A percentile compares a stretch with the other conserved stretches of the same genome.
These are phyloP conservation scores for Aspergillus sp. DNA, from an alignment of 2,329 filamentous ascomycete genomes.

Conservation along the genomic window DNA sequence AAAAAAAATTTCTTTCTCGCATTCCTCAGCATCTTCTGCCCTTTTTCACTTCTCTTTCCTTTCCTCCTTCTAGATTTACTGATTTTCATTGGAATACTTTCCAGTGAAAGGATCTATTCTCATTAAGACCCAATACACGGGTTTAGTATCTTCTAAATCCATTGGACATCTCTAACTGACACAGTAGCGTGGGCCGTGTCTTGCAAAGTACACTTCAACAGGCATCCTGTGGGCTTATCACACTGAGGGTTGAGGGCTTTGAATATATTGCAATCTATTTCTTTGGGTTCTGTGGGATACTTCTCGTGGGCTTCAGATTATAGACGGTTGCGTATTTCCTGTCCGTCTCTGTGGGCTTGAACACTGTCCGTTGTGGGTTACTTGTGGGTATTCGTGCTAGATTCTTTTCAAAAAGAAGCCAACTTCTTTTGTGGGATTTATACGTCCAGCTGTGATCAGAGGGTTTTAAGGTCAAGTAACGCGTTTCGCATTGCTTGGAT, in stretches of 20 bases:
- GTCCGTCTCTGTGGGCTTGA: slow-evolving; percentile 39
- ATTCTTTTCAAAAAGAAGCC: neutral
- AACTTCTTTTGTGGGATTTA: slow-evolving; percentile 11
- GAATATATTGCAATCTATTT: slow-evolving; percentile 31
- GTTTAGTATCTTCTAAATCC: slow-evolving; percentile 12
- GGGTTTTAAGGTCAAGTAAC: slow-evolving; percentile 13
- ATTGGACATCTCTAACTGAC: slow-evolving; percentile 14
- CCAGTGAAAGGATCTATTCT: slow-evolving; percentile 1
- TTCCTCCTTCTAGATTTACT: too few species aligned
- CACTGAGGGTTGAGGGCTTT: slow-evolving; percentile 38
- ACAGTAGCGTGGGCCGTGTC: slow-evolving; percentile 27
- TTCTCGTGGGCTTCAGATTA: slow-evolving; percentile 30
- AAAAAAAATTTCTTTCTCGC: slow-evolving; percentile 15
- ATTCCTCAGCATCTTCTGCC: slow-evolving; percentile 14
- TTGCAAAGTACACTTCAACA: slow-evolving; percentile 28
- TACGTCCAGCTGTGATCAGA: slow-evolving; percentile 24
- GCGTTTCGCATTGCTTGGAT: slow-evolving; percentile 2
- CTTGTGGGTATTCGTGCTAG: slow-evolving; percentile 30
- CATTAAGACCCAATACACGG: slow-evolving; percentile 1
- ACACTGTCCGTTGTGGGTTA: slow-evolving; percentile 34
- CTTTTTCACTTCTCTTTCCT: slow-evolving; percentile 6
- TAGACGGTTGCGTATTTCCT: slow-evolving; percentile 32
- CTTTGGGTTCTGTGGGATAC: slow-evolving; percentile 32
- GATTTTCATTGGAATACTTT: slow-evolving; percentile 8
- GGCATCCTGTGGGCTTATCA: slow-evolving; percentile 31